Base-by-base conservation (phyloP, 345 rosid species). In the Aurinia saxatilis region DNA sequence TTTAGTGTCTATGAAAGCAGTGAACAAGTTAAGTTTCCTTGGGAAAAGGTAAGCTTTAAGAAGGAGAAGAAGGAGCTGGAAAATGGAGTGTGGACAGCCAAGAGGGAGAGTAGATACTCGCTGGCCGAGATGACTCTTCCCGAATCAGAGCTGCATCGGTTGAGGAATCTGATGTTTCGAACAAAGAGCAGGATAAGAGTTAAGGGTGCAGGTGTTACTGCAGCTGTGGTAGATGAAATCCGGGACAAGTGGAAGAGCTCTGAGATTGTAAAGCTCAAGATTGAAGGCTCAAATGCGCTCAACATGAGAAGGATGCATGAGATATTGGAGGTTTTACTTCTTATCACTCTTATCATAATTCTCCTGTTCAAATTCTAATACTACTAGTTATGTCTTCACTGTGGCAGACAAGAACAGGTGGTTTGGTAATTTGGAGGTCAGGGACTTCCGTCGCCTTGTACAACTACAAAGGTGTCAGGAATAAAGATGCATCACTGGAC, bases 361-460 rank as follows among this genome's bases (percentile, higher is more conserved):
- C n/a, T n/a, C n/a, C n/a, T n/a, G n/a, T n/a, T n/a, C n/a, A n/a
- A n/a, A n/a, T n/a, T n/a, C n/a, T n/a, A n/a, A n/a, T n/a, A n/a
- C n/a, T n/a, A n/a, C n/a, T n/a, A n/a, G n/a, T n/a, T n/a, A n/a
- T n/a, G n/a, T n/a, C n/a, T n/a, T n/a, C n/a, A n/a, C 56, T 31
- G 5, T 74, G 49, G 45, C 80, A 88, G 98, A 88, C 74, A 80
- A 92, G 81, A 77, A 89, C 96, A 23, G 95, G 96, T 59, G 98
- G 98, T 29, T 78, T 92, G 74, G 98, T 92, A 67, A 78, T 92
- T 60, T 92, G 98, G 98, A 85, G 98, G 77, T 89, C 90, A 0
- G 98, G 96, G 47, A 80, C 92, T 57, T 66, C 98, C 27, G 65
- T 89, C 13, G 78, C 95, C 35, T 66, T 92, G 55, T 92, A 92